Evolutionary conservation across 2,329 filamentous ascomycete genomes (phyloP).

Genomic region (Samsoniella hepiali): DNA sequence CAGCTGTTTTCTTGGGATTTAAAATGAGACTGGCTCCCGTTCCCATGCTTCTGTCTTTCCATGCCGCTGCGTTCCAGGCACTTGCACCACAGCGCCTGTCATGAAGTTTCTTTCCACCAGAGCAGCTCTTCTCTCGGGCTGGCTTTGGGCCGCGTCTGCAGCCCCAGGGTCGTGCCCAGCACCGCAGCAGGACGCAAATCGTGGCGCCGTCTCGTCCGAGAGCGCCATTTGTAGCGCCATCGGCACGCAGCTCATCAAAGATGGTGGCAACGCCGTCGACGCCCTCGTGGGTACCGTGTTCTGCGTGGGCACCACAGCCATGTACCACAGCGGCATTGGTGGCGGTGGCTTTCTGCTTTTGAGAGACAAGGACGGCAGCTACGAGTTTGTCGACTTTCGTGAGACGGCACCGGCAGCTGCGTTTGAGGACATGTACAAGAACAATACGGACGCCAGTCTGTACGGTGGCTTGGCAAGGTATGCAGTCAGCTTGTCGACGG

Average conservation of each 20-base stretch:
- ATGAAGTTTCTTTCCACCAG: neutral
- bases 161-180: slow-evolving; percentile 10
- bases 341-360: slow-evolving; percentile 79
- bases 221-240: slow-evolving; percentile 56
- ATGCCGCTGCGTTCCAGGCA: neutral
- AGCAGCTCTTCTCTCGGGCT: neutral
- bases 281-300: slow-evolving; percentile 62
- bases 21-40: neutral
- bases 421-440: slow-evolving; percentile 76
- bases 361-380: slow-evolving; percentile 60
- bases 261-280: slow-evolving; percentile 65
- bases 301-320: slow-evolving; percentile 60
- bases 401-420: slow-evolving; percentile 80
- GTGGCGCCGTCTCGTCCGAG: slow-evolving; percentile 61
- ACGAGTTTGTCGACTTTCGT: slow-evolving; percentile 81
- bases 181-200: slow-evolving; percentile 22
- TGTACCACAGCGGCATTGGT: slow-evolving; percentile 69
- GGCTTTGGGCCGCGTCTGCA: neutral
- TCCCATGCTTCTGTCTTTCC: no score
- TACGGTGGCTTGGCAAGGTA: slow-evolving; percentile 70
- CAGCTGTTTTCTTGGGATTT: neutral
- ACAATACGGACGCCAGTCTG: slow-evolving; percentile 61
- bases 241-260: slow-evolving; percentile 53
- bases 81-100: neutral
- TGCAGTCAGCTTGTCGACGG: slow-evolving; percentile 31